phyloP scores from a whole-genome alignment of 208 protist genomes.

The Balamuthia mandrillaris region DNA sequence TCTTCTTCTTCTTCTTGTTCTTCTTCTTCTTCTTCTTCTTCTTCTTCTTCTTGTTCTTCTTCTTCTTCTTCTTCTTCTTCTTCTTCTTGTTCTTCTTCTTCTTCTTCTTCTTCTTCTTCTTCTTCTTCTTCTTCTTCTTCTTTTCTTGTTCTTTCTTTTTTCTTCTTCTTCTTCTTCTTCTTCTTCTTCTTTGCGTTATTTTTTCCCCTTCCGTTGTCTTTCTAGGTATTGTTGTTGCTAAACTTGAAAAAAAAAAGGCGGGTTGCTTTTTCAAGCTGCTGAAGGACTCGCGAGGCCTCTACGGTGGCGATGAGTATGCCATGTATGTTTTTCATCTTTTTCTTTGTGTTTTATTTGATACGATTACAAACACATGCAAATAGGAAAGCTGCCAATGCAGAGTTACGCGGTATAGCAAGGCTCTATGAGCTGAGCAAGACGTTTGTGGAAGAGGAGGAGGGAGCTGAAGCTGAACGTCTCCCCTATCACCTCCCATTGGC shows the following conservation, averaged over 20 bases:
- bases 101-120: neutral
- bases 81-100: no score
- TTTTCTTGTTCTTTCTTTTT: neutral
- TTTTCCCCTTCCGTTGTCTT: neutral
- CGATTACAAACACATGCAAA: no score
- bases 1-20: no score
- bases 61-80: no score
- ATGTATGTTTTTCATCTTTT: slow-evolving; percentile 13
- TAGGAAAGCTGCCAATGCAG: slow-evolving; percentile 8
- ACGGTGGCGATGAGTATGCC: slow-evolving; percentile 37
- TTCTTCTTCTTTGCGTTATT: neutral
- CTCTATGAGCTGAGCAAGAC: no score
- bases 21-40: no score
- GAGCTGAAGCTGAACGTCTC: no score
- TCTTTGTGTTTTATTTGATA: neutral
- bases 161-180: neutral
- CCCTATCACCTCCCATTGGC: slow-evolving; percentile 1
- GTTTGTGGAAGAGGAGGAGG: no score
- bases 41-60: no score
- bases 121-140: neutral
- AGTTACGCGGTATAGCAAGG: slow-evolving; percentile 17
- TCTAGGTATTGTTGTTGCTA: no score
- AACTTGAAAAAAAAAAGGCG: no score
- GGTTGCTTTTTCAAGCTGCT: slow-evolving; percentile 48
- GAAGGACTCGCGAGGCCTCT: slow-evolving; percentile 27